Evolutionary conservation across 495 filamentous ascomycete species (phyloP), one percentile per base, ranked within the genome.

Genomic region (Aspergillus steynii): DNA sequence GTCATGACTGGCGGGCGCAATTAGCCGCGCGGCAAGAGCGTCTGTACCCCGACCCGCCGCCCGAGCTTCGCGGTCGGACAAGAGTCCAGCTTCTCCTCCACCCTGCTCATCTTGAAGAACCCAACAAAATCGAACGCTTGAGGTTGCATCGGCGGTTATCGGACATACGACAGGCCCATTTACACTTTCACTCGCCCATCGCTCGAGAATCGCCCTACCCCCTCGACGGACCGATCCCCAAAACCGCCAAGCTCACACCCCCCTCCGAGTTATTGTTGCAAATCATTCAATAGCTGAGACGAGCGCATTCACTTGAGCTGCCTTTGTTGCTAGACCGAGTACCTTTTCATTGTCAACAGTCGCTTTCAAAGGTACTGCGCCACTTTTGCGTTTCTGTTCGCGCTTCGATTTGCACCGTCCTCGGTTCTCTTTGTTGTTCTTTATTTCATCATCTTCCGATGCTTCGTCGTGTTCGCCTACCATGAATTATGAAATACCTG

Each of bases 361-460:
- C 37, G 37, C 37, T 29, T 50, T 48, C 14, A 57, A 61, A 66
- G 64, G 64, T 66, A 66, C 29, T 53, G 60, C 56, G 37, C 52
- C 53, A 51, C 50, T 57, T 27, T 47, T 32, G 27, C 15, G 46
- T 32, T 42, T 56, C 46, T 60, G 53, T 52, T 42, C n/a, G 27
- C 53, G 53, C 59, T 52, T 50, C 48, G 61, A 47, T 29, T 58
- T 47, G 52, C 54, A 63, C 27, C 58, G 55, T 50, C 49, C 50
- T 56, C 55, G 31, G 25, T 47, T 59, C 45, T 48, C 56, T 54
- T 48, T 46, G 51, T 49, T 37, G 9, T 42, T 42, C 37, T 42
- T 42, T 42, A 42, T 42, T 42, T 12, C 37, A 42, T 14, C 37
- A 14, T 4, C 37, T 10, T 42, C 37, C 51, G 42, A 26, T 59